Evolutionary conservation across 345 rosid species (phyloP), one percentile per base, ranked within the genome.

Genomic region (Orychophragmus violaceus): DNA sequence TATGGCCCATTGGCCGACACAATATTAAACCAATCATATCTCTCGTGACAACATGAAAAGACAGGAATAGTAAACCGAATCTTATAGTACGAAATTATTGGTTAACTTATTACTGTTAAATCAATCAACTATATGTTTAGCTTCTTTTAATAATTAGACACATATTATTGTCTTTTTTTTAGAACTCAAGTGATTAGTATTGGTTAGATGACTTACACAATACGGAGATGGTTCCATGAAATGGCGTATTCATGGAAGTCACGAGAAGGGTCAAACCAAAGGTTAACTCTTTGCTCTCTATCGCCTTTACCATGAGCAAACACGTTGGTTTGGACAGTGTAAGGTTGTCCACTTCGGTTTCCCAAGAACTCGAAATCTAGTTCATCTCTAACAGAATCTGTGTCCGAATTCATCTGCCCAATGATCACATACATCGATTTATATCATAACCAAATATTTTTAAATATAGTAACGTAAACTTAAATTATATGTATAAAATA

Each of bases 201-300:
- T 42, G 21, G 4, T 17, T 17, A 45, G 2, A 51, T 4, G 67
- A 76, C 90, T 82, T 87, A 89, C 98, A 83, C 87, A 76, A 83
- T 66, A 22, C 80, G 85, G 21, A 12, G 73, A 66, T 87, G 98
- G 82, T 81, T 87, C 98, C 97, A 92, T 24, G 72, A 69, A 35
- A 92, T 80, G 18, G 80, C 1, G 78, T 92, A 89, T 22, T 66
- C 75, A 55, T 92, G 98, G 77, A 76, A 92, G 13, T 80, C 96
- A 9, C 66, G 78, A 8, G 96, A 64, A 17, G 98, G 98, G 59
- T 92, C 98, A 71, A 92, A 92, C 98, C 97, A 92, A 6, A 92
- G 87, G 75, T 92, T 89, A 25, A 92, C 77, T 68, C 74, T 55
- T 61, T 74, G 74, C 64, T 74, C 78, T 68, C 78, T 55, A 35